Percentiles rank a stretch among this genome's conserved stretches.
phyloP scores from a whole-genome alignment of 179 eudicot genomes.

The Drosera spatulata region DNA sequence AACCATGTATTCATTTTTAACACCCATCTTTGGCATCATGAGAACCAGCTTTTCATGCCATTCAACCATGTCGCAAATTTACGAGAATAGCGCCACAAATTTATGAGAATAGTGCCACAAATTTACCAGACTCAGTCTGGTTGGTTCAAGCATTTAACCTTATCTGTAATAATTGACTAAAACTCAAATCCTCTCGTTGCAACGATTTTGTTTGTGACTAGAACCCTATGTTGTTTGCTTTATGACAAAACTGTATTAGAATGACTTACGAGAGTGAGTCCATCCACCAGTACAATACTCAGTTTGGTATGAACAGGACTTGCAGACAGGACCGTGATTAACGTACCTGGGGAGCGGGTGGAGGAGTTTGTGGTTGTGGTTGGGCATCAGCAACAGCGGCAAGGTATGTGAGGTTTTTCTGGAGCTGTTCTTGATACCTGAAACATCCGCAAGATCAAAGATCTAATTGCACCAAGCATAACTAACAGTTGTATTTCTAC shows the following conservation, averaged over 20 bases:
- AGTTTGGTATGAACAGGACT: not conserved
- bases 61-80: no score
- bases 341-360: slow-evolving; percentile 53
- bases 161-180: no score
- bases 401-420: slow-evolving; percentile 89
- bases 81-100: no score
- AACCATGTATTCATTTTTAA: not conserved
- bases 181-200: no score
- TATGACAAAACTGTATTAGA: no score
- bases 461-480: not conserved
- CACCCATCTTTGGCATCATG: not conserved
- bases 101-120: no score
- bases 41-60: no score
- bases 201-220: no score
- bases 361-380: slow-evolving; percentile 43
- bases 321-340: slow-evolving; percentile 6
- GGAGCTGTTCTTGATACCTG: slow-evolving; percentile 94
- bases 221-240: no score
- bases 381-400: slow-evolving; percentile 99
- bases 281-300: not conserved
- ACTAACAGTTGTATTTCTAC: no score
- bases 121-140: no score
- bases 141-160: no score
- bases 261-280: not conserved
- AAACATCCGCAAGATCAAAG: not conserved